Base-by-base conservation (phyloP, 169 alveolate species). In the Babesia microti region DNA sequence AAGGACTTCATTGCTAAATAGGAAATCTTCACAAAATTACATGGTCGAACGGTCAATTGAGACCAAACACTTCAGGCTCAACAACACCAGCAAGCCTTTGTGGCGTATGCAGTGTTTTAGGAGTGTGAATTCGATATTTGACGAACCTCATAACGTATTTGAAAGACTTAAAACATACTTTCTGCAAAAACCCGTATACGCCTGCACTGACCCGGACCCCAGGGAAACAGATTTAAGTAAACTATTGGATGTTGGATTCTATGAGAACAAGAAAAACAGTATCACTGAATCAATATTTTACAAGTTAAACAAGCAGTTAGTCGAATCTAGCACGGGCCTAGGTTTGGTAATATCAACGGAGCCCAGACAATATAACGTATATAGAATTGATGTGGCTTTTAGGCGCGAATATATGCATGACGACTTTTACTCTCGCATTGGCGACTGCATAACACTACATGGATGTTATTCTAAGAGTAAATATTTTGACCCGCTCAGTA, bases 51-150 rank as follows among this genome's bases (percentile, higher is more conserved):
- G 68, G 27, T 43, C 52, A 27, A 54, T 81, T 12, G 89, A 81
- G 59, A 47, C 41, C 41, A 40, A 76, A 32, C 78, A 61, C 47
- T 54, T 81, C 50, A 63, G 68, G 36, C 53, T 78, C 23, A 49
- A 53, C 24, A 82, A 76, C 28, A 47, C 41, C 54, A 59, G 56
- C 7, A 53, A 63, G 33, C 73, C 82, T 23, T 59, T 68, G 14
- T 76, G 79, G 75, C 42, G 89, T 21, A 63, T 81, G 81, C 85
- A 81, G 57, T 72, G 86, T 68, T 81, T 78, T 46, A 52, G 86
- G 45, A 72, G 85, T 6, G 67, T 81, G 6, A 78, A 71, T 23
- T 71, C 85, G 30, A 67, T 81, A 27, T 81, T 78, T 45, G 85
- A 73, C 36, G 85, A 72, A 37, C 74, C 74, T 2, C 82, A 61